These are phyloP conservation scores for Mortierella sp. DNA, from an alignment of 371 early-diverging fungal genomes.

Conservation along the genomic window DNA sequence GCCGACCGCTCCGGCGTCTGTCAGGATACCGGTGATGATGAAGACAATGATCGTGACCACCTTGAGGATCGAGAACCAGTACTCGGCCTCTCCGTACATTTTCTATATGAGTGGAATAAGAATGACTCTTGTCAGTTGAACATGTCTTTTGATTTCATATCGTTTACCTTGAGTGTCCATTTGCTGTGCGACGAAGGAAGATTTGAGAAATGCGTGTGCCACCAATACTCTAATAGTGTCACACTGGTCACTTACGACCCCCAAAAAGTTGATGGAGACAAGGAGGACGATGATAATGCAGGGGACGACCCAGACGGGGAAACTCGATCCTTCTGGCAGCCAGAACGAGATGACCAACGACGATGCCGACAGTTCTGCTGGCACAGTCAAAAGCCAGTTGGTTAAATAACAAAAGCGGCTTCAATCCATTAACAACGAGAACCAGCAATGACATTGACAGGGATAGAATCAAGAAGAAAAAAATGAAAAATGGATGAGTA, in stretches of 20 bases:
- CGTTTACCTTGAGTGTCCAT: slow-evolving; percentile 69
- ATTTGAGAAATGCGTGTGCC: neutral
- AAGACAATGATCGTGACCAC: slow-evolving; percentile 77
- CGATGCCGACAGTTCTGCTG: slow-evolving; percentile 83
- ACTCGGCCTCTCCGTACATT: slow-evolving; percentile 80
- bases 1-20: slow-evolving; percentile 76
- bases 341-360: slow-evolving; percentile 83
- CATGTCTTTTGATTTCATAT: slow-evolving; percentile 6
- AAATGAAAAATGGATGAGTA: too few relatives aligned
- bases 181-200: slow-evolving; percentile 71
- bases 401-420: slow-evolving; percentile 68
- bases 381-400: slow-evolving; percentile 87
- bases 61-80: slow-evolving; percentile 80
- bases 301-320: slow-evolving; percentile 69
- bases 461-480: neutral
- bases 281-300: slow-evolving; percentile 68
- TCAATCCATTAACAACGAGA: neutral
- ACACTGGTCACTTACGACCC: slow-evolving; percentile 64
- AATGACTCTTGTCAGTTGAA: slow-evolving; percentile 66
- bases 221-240: too few relatives aligned
- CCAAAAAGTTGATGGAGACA: slow-evolving; percentile 71
- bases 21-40: slow-evolving; percentile 77
- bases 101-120: neutral
- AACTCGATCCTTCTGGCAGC: slow-evolving; percentile 63
- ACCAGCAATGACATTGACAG: neutral